Percentiles rank a stretch among this genome's conserved stretches.
Conservation (phyloP, 129 eudicot species). For the Flaveria bidentis region DNA sequence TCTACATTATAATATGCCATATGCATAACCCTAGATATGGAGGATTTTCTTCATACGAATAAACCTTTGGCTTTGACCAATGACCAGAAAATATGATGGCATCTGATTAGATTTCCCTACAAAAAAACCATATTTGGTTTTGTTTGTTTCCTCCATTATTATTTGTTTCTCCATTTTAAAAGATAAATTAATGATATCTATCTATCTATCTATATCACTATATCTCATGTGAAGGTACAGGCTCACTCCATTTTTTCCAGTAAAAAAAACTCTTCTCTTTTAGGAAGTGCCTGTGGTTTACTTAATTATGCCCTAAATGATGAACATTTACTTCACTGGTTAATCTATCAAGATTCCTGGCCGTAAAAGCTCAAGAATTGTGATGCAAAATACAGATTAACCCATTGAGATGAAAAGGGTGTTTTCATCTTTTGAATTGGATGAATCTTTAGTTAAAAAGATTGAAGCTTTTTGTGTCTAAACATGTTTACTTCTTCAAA, state of each 20-base stretch:
- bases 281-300: slow-evolving; percentile 33
- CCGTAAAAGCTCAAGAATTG: slow-evolving; percentile 32
- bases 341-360: slow-evolving; percentile 6
- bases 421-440: slow-evolving; percentile 2
- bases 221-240: slow-evolving; percentile 37
- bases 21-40: slow-evolving; percentile 36
- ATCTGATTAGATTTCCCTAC: slow-evolving; percentile 31
- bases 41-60: slow-evolving; percentile 19
- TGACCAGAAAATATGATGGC: slow-evolving; percentile 1
- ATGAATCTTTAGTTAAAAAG: slow-evolving; percentile 11
- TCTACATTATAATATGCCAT: not conserved
- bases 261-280: slow-evolving; percentile 27
- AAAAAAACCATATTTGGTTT: slow-evolving; percentile 26
- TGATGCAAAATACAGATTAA: slow-evolving; percentile 15
- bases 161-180: slow-evolving; percentile 16
- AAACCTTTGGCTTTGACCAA: slow-evolving; percentile 32
- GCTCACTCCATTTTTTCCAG: slow-evolving; percentile 21
- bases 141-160: slow-evolving; percentile 28
- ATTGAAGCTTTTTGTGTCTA: slow-evolving; percentile 6
- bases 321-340: slow-evolving; percentile 20
- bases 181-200: not conserved
- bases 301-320: slow-evolving; percentile 45
- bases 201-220: not conserved
- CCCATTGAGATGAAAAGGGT: not conserved
- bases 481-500: slow-evolving; percentile 40